phyloP scores from a whole-genome alignment of 2,329 filamentous ascomycete genomes.

The Colletotrichum brevisporum region DNA sequence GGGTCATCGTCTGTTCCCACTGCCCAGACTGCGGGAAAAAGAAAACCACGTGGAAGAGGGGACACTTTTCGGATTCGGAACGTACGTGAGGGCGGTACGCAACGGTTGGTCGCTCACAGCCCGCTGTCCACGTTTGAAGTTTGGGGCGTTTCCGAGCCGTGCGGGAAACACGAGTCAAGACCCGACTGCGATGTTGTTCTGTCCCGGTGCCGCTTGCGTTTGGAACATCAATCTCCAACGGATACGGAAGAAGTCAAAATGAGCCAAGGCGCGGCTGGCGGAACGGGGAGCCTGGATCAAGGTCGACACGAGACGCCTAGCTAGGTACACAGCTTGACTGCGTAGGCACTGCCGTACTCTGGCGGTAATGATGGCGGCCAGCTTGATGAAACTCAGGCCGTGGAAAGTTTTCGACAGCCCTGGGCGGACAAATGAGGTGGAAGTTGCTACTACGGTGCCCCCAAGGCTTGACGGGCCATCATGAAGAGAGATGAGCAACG shows the following conservation, averaged over 20 bases:
- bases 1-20: conserved; percentile 18
- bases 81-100: not conserved
- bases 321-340: too few relatives aligned
- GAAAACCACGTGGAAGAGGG: conserved; percentile 34
- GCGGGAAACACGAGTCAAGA: conserved; percentile 24
- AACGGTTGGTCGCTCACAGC: not conserved
- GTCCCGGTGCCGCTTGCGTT: conserved; percentile 7
- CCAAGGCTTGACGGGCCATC: not conserved
- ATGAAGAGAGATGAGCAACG: not conserved
- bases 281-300: not conserved
- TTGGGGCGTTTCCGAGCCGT: conserved; percentile 1
- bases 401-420: conserved; percentile 12
- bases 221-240: not conserved
- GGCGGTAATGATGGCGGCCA: too few relatives aligned
- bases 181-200: not conserved
- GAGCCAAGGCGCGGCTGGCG: conserved; percentile 8
- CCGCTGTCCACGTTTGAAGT: conserved; percentile 5
- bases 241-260: conserved; percentile 11
- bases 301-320: conserved; percentile 8
- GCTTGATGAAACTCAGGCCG: conserved; percentile 11
- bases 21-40: conserved; percentile 22
- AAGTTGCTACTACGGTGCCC: not conserved
- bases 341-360: too few relatives aligned
- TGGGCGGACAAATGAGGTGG: not conserved
- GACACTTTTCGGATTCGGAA: conserved; percentile 19